These are phyloP conservation scores for Tolypocladium sp. DNA, from an alignment of 2,329 filamentous ascomycete genomes.

Conservation along the genomic window DNA sequence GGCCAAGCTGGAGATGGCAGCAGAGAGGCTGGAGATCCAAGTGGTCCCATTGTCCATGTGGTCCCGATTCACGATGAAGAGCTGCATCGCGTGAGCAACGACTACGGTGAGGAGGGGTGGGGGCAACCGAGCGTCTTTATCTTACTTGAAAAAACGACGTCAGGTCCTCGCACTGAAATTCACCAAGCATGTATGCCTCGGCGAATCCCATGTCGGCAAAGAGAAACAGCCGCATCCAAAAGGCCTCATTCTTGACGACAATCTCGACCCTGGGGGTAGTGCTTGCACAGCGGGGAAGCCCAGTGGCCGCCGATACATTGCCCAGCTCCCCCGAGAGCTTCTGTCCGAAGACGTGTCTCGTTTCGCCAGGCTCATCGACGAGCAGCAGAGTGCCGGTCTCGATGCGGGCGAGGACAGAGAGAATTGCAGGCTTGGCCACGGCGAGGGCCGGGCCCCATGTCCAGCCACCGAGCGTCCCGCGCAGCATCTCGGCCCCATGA, in stretches of 20 bases:
- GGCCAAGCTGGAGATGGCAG: constrained; percentile 48
- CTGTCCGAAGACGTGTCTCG: constrained; percentile 35
- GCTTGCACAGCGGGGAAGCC: constrained; percentile 22
- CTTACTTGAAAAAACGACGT: constrained; percentile 58
- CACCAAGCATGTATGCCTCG: constrained; percentile 64
- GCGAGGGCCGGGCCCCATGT: constrained; percentile 38
- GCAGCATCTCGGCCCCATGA: constrained; percentile 28
- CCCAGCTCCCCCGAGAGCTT: constrained; percentile 27
- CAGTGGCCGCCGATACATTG: constrained; percentile 23
- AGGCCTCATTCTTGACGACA: constrained; percentile 53
- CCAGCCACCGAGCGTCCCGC: constrained; percentile 31
- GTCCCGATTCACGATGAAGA: constrained; percentile 63
- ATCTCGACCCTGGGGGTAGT: constrained; percentile 40
- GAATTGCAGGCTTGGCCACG: constrained; percentile 35
- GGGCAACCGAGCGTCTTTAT: not conserved
- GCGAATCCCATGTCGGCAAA: constrained; percentile 71
- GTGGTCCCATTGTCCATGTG: constrained; percentile 56
- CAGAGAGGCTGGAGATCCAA: constrained; percentile 48
- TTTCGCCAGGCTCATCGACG: constrained; percentile 34
- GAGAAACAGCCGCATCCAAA: constrained; percentile 60
- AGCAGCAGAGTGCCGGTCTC: constrained; percentile 38
- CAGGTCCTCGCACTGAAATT: constrained; percentile 57
- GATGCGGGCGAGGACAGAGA: constrained; percentile 35
- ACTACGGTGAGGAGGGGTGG: not conserved
- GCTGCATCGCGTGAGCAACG: constrained; percentile 26